Evolutionary conservation across 768 basidiomycete species (phyloP).

Genomic region (Brasilioporus rufonigricans): DNA sequence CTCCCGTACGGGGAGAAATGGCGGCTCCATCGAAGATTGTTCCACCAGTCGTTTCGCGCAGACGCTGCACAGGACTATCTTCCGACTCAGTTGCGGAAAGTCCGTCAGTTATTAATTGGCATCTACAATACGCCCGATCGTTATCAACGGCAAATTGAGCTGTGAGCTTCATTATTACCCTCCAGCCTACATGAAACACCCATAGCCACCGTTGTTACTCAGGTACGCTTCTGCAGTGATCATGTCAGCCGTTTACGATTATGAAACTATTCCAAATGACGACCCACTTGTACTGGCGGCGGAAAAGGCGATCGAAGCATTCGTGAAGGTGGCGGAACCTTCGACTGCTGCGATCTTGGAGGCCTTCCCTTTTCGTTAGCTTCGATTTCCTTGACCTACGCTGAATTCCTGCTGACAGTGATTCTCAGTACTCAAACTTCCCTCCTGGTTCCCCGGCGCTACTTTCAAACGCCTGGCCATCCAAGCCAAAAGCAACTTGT

Average conservation of each 20-base stretch:
- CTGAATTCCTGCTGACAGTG: constrained; percentile 10
- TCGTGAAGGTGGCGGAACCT: constrained; percentile 24
- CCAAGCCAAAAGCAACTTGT: constrained; percentile 28
- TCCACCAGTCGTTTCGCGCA: constrained; percentile 32
- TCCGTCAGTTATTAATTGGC: constrained; percentile 21
- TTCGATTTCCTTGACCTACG: constrained; percentile 5
- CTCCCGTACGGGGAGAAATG: constrained; percentile 31
- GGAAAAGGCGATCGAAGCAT: constrained; percentile 28
- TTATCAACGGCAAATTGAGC: constrained; percentile 30
- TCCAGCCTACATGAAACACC: neutral
- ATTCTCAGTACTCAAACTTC: constrained; percentile 28
- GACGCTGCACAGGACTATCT: constrained; percentile 24
- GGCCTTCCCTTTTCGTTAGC: constrained; percentile 32
- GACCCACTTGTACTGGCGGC: constrained; percentile 31
- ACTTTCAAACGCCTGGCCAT: constrained; percentile 29
- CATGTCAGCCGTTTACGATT: constrained; percentile 34
- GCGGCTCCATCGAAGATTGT: constrained; percentile 33
- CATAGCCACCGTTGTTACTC: constrained; percentile 1
- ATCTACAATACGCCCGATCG: constrained; percentile 24
- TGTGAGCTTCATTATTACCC: constrained; percentile 20
- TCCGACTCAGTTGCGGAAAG: constrained; percentile 30
- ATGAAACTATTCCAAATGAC: constrained; percentile 26
- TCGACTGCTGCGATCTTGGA: constrained; percentile 28
- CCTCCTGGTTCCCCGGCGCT: constrained; percentile 38
- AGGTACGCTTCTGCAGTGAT: constrained; percentile 34